Percentiles rank a stretch among this genome's conserved stretches.
Evolutionary conservation across 768 basidiomycete genomes (phyloP).

Genomic region (Rhizopogon roseolus): DNA sequence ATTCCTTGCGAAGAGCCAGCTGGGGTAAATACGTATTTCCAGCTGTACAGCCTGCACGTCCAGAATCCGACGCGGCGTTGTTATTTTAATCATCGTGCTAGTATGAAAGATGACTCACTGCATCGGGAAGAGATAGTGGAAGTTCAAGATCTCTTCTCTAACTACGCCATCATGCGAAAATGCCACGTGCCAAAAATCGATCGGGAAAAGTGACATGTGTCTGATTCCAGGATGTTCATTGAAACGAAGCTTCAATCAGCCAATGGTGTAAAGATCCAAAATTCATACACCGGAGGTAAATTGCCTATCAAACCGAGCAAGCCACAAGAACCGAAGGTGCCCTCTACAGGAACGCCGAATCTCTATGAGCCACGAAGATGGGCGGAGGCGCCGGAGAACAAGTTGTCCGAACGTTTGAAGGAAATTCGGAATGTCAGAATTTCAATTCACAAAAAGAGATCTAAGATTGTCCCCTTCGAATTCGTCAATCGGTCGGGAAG

Average conservation of each 20-base stretch:
- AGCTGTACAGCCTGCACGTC: conserved; percentile 28
- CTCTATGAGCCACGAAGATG: background rate
- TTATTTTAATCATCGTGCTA: conserved; percentile 24
- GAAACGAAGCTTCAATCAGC: conserved; percentile 2
- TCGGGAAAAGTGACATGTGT: background rate
- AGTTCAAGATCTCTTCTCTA: background rate
- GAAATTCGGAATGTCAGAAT: background rate
- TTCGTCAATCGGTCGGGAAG: background rate
- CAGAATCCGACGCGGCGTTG: conserved; percentile 19
- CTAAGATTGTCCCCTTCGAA: background rate
- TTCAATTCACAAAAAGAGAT: background rate
- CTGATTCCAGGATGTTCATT: background rate
- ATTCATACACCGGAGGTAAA: background rate
- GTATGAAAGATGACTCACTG: conserved; percentile 20
- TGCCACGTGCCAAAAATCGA: conserved; percentile 5
- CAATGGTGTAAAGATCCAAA: background rate
- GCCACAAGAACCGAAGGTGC: background rate
- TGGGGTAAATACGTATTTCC: conserved; percentile 28
- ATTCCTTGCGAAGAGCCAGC: conserved; percentile 18
- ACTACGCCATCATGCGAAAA: conserved; percentile 13
- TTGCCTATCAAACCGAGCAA: background rate
- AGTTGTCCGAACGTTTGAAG: background rate
- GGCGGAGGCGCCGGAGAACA: background rate
- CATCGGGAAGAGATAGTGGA: conserved; percentile 16
- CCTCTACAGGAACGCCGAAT: background rate